A percentile compares a stretch with the other conserved stretches of the same genome.
phyloP scores from a whole-genome alignment of 1,139 yeast genomes.

The Torulaspora pretoriensis region DNA sequence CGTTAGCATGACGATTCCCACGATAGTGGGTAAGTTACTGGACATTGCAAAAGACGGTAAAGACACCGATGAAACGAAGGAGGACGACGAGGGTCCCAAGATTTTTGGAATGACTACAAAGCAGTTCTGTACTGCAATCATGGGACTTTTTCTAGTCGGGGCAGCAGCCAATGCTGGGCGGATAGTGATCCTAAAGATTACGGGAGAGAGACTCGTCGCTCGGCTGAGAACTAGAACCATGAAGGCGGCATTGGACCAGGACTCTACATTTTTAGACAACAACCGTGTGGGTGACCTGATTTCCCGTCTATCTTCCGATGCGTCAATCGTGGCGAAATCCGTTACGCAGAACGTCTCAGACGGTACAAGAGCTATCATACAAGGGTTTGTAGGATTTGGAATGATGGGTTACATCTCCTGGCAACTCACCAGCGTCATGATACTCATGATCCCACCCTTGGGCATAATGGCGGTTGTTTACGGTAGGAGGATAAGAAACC shows the following conservation, averaged over 20 bases:
- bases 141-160: slow-evolving; percentile 62
- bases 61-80: slow-evolving; percentile 8
- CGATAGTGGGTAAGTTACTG: slow-evolving; percentile 73
- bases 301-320: slow-evolving; percentile 81
- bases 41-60: slow-evolving; percentile 44
- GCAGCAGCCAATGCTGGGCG: slow-evolving; percentile 79
- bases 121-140: slow-evolving; percentile 48
- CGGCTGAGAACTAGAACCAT: slow-evolving; percentile 73
- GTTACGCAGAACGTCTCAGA: slow-evolving; percentile 88
- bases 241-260: slow-evolving; percentile 76
- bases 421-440: slow-evolving; percentile 74
- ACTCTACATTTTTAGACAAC: slow-evolving; percentile 84
- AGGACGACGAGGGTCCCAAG: slow-evolving; percentile 21
- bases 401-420: slow-evolving; percentile 91
- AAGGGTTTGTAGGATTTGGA: slow-evolving; percentile 76
- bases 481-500: slow-evolving; percentile 71
- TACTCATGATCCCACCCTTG: slow-evolving; percentile 80
- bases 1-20: slow-evolving; percentile 72
- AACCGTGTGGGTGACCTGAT: slow-evolving; percentile 92
- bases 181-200: slow-evolving; percentile 64
- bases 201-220: slow-evolving; percentile 86
- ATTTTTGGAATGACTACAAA: slow-evolving; percentile 49
- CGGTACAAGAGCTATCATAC: slow-evolving; percentile 76
- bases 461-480: slow-evolving; percentile 72
- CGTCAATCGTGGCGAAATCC: slow-evolving; percentile 82